These are phyloP conservation scores for Kluyveromyces starmeri DNA, from an alignment of 805 yeast species.

Conservation along the genomic window DNA sequence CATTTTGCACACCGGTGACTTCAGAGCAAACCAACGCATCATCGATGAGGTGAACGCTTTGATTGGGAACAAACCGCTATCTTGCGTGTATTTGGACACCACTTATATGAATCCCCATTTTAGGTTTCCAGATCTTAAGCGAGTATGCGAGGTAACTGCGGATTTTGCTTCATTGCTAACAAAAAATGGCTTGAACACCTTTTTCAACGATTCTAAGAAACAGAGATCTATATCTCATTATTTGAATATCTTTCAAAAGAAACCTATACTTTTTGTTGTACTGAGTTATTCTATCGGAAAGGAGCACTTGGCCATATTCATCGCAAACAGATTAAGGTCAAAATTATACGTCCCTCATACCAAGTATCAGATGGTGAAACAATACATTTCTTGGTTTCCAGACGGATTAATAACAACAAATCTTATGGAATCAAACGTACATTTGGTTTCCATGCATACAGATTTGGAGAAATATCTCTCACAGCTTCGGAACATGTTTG, in stretches of 20 bases:
- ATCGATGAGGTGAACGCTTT: slow-evolving; percentile 31
- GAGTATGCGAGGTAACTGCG: slow-evolving; percentile 55
- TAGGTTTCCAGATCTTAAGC: slow-evolving; percentile 68
- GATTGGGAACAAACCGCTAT: slow-evolving; percentile 30
- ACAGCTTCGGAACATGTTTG: slow-evolving; percentile 12
- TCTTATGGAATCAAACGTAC: slow-evolving; percentile 48
- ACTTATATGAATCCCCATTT: slow-evolving; percentile 75
- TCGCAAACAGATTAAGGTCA: slow-evolving; percentile 44
- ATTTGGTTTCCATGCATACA: slow-evolving; percentile 62
- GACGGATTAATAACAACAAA: slow-evolving; percentile 35
- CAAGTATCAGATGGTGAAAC: slow-evolving; percentile 39
- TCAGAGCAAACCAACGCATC: slow-evolving; percentile 56
- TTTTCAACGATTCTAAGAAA: slow-evolving; percentile 15
- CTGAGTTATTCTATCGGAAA: slow-evolving; percentile 94
- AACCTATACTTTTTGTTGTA: slow-evolving; percentile 34
- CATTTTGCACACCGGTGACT: slow-evolving; percentile 85
- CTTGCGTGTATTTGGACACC: slow-evolving; percentile 76
- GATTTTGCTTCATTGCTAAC: slow-evolving; percentile 38
- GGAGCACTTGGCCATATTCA: slow-evolving; percentile 67
- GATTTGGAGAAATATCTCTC: slow-evolving; percentile 31
- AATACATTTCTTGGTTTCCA: slow-evolving; percentile 36
- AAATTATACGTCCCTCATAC: slow-evolving; percentile 39
- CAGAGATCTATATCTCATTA: slow-evolving; percentile 33
- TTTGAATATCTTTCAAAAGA: slow-evolving; percentile 5
- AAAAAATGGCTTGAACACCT: slow-evolving; percentile 18